Percentiles rank a stretch among this genome's conserved stretches.
phyloP scores from a whole-genome alignment of 2,329 filamentous ascomycete genomes.

The Phoma sp. region DNA sequence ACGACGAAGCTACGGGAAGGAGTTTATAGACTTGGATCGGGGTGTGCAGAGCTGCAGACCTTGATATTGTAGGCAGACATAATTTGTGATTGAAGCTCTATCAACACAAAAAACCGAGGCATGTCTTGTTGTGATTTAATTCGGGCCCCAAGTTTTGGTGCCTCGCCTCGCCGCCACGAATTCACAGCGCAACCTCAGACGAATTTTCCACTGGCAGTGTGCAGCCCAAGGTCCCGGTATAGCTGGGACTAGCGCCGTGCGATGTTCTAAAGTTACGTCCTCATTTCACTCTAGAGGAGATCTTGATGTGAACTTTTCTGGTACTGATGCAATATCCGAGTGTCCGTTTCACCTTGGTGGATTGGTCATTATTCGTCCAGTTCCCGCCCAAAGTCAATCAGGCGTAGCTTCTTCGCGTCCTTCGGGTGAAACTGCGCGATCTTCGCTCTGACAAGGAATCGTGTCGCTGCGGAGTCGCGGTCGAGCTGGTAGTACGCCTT shows the following conservation, averaged over 20 bases:
- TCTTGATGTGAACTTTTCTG: background rate
- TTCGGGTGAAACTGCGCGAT: constrained; percentile 64
- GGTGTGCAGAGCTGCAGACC: no score
- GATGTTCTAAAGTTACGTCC: background rate
- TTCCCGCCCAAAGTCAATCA: constrained; percentile 61
- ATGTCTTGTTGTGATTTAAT: no score
- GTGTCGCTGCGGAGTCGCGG: constrained; percentile 60
- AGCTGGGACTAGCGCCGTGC: no score
- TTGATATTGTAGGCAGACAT: no score
- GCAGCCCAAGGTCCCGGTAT: no score
- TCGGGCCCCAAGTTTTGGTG: no score
- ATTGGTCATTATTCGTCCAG: constrained; percentile 45
- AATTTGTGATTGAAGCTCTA: no score
- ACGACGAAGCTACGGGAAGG: no score
- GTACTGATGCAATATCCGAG: background rate
- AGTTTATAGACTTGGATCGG: no score
- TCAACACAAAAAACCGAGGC: no score
- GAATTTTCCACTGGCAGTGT: background rate
- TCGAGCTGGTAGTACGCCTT: constrained; percentile 58
- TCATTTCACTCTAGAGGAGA: background rate
- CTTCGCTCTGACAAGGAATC: constrained; percentile 63
- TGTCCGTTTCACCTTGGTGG: background rate
- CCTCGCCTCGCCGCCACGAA: no score
- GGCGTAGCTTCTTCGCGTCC: constrained; percentile 59
- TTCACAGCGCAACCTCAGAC: background rate